Percentiles rank a stretch among this genome's conserved stretches.
Evolutionary conservation across 495 filamentous ascomycete species (phyloP).

Genomic region (Aspergillus bertholletiae): DNA sequence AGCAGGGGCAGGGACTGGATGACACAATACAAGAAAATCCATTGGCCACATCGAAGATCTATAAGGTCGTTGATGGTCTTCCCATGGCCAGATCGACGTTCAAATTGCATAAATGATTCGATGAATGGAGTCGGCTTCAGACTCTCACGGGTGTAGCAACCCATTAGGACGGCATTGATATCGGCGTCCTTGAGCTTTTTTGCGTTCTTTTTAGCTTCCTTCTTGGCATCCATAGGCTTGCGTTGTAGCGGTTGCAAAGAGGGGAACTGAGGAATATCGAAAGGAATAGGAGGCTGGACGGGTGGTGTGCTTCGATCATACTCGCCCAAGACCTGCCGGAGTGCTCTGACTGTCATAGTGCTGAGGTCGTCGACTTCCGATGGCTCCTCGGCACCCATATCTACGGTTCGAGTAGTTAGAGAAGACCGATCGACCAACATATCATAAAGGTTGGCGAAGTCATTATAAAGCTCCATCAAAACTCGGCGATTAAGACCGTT

Average conservation of each 20-base stretch:
- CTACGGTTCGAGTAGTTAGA: constrained; percentile 52
- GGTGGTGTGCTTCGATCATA: constrained; percentile 86
- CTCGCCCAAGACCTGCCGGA: constrained; percentile 76
- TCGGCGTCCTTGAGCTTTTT: constrained; percentile 79
- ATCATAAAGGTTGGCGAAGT: constrained; percentile 85
- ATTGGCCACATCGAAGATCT: constrained; percentile 79
- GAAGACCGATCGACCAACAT: constrained; percentile 71
- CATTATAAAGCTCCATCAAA: constrained; percentile 76
- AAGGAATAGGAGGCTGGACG: constrained; percentile 86
- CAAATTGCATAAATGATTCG: constrained; percentile 76
- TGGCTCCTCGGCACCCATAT: constrained; percentile 34
- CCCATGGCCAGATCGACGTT: constrained; percentile 68
- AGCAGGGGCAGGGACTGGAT: constrained; percentile 88
- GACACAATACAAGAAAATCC: constrained; percentile 92
- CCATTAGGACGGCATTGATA: constrained; percentile 65
- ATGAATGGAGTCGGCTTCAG: constrained; percentile 65
- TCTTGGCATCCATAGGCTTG: constrained; percentile 61
- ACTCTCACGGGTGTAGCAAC: constrained; percentile 72
- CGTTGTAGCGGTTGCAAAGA: constrained; percentile 58
- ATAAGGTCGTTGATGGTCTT: constrained; percentile 67
- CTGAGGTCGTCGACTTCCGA: constrained; percentile 35
- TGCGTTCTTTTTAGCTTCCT: constrained; percentile 58
- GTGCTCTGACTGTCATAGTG: constrained; percentile 45
- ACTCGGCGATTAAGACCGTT: constrained; percentile 81
- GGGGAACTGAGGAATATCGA: constrained; percentile 80